Evolutionary conservation across 768 basidiomycete species (phyloP), one percentile per base, ranked within the genome.

Genomic region (Lactarius vividus): DNA sequence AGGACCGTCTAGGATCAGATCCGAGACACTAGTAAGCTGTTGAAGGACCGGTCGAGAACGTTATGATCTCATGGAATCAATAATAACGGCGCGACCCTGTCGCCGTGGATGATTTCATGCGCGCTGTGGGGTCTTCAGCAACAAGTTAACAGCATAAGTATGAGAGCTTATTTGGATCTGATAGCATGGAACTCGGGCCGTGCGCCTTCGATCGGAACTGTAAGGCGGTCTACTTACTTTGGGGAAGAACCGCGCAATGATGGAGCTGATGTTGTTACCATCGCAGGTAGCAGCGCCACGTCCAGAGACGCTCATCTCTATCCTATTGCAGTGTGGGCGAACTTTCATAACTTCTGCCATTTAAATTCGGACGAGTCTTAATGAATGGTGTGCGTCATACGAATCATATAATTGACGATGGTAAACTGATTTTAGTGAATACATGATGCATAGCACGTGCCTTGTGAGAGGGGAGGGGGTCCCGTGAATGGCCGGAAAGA

Each of bases 101-200:
- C 28, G 16, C 39, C 23, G 26, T 46, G 49, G 16, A 31, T 23
- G 5, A 9, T 59, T 18, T 39, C 53, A 44, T 15, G 33, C 40
- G 16, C 39, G 15, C 40, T 31, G 9, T 49, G 46, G 3, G n/a
- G 31, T 20, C 23, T 46, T 39, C 49, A 15, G 37, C 35, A 11
- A 39, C 28, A 44, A n/a, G n/a, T 33, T 33, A 39, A 39, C 9
- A 37, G 23, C 35, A 44, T 18, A 23, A 42, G 49, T 59, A 54
- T 16, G 55, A 23, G 42, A 46, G 31, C 62, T 63, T 57, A 57
- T 59, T 53, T 54, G 40, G 58, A 31, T 40, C 39, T 18, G 31
- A 37, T 33, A n/a, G 20, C 35, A 64, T 55, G 58, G 64, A 64
- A 44, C 23, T 59, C 64, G 64, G 64, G 11, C 64, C 64, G 64